Percentiles rank a stretch among this genome's conserved stretches.
Conservation (phyloP, 768 basidiomycete species). For the Suillus lakei region DNA sequence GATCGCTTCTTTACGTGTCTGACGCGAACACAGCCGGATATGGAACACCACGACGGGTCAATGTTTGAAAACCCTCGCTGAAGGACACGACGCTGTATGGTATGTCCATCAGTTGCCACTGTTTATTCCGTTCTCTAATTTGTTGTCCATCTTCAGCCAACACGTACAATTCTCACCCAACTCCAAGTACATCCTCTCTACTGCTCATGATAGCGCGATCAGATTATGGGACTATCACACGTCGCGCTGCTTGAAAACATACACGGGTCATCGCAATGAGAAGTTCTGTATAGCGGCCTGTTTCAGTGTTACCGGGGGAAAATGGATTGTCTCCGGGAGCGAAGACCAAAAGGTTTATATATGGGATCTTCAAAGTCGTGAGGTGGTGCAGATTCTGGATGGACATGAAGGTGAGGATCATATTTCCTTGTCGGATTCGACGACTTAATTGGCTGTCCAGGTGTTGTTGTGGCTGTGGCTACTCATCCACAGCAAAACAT, state of each 20-base stretch:
- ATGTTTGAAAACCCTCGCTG: constrained; percentile 94
- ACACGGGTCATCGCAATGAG: constrained; percentile 79
- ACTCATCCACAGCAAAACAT: constrained; percentile 87
- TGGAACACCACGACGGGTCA: constrained; percentile 94
- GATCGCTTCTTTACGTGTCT: constrained; percentile 6
- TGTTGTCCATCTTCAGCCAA: constrained; percentile 53
- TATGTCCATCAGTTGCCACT: constrained; percentile 29
- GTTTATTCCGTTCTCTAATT: neutral
- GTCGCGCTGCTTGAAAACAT: constrained; percentile 89
- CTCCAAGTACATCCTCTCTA: constrained; percentile 92
- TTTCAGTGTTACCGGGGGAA: constrained; percentile 84
- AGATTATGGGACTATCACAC: constrained; percentile 96
- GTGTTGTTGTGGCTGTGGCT: constrained; percentile 17
- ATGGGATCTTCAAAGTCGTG: constrained; percentile 90
- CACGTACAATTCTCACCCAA: constrained; percentile 96
- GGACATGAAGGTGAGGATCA: constrained; percentile 67
- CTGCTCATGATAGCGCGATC: constrained; percentile 91
- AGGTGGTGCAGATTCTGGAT: constrained; percentile 79
- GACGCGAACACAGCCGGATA: constrained; percentile 67
- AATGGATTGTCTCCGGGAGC: constrained; percentile 90
- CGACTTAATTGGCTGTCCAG: constrained; percentile 4
- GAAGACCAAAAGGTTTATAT: constrained; percentile 91
- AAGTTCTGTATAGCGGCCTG: constrained; percentile 86
- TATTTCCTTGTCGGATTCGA: neutral
- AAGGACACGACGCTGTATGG: constrained; percentile 87